phyloP scores from a whole-genome alignment of 1,139 yeast genomes.

The Candida pseudocylindracea region DNA sequence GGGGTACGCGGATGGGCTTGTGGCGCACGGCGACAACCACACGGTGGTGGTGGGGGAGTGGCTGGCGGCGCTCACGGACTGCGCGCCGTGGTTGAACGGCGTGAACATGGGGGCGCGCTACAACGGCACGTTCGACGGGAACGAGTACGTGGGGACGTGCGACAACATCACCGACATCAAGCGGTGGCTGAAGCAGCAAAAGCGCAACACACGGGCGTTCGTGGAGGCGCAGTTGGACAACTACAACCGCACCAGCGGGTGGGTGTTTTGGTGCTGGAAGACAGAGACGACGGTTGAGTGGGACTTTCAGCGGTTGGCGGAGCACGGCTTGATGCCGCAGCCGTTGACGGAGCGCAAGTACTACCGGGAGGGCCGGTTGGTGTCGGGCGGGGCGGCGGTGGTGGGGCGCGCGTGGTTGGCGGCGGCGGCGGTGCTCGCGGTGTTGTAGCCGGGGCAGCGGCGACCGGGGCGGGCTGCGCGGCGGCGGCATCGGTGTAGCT shows the following conservation, averaged over 20 bases:
- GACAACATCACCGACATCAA: conserved; percentile 26
- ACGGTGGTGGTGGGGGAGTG: conserved; percentile 83
- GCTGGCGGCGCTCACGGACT: conserved; percentile 87
- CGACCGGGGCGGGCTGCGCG: no score
- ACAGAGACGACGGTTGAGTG: conserved; percentile 74
- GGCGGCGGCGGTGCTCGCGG: no score
- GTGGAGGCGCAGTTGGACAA: conserved; percentile 86
- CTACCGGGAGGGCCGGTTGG: no score
- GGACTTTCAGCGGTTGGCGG: conserved; percentile 46
- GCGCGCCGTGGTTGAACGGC: conserved; percentile 84
- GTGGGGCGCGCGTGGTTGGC: no score
- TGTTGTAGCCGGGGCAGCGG: no score
- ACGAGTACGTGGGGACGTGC: conserved; percentile 42
- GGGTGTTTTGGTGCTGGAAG: conserved; percentile 90
- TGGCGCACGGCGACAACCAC: conserved; percentile 28
- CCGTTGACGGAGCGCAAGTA: conserved; percentile 25
- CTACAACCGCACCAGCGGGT: conserved; percentile 47
- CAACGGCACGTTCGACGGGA: conserved; percentile 39
- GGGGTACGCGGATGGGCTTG: conserved; percentile 21
- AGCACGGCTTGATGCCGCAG: conserved; percentile 50
- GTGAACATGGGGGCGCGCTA: conserved; percentile 76
- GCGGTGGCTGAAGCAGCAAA: conserved; percentile 40
- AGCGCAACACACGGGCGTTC: conserved; percentile 36
- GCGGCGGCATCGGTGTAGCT: no score
- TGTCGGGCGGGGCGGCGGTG: no score